These are phyloP conservation scores for Maudiozyma humilis DNA, from an alignment of 1,139 yeast genomes.

Conservation along the genomic window DNA sequence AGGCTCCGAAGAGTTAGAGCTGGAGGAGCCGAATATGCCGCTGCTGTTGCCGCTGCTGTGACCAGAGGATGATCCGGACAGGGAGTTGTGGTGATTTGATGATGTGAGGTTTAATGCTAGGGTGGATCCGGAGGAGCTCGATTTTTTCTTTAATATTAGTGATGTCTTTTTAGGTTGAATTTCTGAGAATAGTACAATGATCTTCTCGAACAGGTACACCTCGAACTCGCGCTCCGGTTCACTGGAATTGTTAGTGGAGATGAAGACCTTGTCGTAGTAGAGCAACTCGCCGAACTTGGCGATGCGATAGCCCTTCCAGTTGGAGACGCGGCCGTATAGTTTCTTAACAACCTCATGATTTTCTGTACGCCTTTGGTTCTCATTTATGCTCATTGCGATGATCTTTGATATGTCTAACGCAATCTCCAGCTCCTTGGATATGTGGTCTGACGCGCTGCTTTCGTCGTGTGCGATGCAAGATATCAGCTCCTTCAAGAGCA, in stretches of 20 bases:
- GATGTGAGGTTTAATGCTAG: conserved; percentile 21
- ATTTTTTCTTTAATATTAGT: conserved; percentile 23
- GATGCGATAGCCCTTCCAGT: conserved; percentile 91
- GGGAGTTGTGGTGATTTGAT: conserved; percentile 10
- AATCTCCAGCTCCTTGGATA: conserved; percentile 56
- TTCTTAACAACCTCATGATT: conserved; percentile 66
- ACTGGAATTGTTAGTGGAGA: conserved; percentile 37
- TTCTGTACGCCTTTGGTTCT: conserved; percentile 88
- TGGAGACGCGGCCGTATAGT: conserved; percentile 63
- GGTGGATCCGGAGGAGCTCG: conserved; percentile 25
- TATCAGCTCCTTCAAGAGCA: conserved; percentile 65
- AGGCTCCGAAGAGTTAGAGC: conserved; percentile 13
- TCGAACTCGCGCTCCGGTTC: conserved; percentile 83
- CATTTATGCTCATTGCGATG: conserved; percentile 84
- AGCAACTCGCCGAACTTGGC: conserved; percentile 79
- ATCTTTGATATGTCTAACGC: conserved; percentile 64
- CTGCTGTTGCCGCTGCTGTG: conserved; percentile 4
- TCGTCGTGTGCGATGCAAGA: conserved; percentile 32
- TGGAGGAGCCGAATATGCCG: conserved; percentile 4
- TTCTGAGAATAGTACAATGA: conserved; percentile 70
- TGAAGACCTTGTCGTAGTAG: conserved; percentile 70
- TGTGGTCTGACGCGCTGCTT: conserved; percentile 14
- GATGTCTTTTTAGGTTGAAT: conserved; percentile 34
- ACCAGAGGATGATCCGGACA: neutral
- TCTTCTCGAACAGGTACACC: conserved; percentile 81